Conservation (phyloP, 1,284 basidiomycete genomes). For the Hypsizygus ulmarius region DNA sequence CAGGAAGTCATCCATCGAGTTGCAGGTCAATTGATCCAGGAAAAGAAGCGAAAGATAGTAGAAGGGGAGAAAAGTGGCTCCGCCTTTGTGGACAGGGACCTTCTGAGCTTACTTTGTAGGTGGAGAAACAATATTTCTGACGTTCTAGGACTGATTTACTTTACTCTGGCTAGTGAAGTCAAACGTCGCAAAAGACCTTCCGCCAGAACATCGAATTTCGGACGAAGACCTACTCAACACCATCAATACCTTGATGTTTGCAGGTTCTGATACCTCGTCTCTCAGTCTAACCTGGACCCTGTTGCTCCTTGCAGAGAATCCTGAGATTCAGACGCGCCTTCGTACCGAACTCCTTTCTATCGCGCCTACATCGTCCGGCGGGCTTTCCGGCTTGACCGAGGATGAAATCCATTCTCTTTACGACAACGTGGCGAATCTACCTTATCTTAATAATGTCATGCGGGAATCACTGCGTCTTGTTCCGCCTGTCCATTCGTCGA, state of each 20-base stretch:
- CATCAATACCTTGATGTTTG: conserved; percentile 86
- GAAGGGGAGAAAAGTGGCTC: conserved; percentile 51
- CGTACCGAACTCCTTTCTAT: conserved; percentile 57
- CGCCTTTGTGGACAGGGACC: conserved; percentile 55
- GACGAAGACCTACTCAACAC: conserved; percentile 79
- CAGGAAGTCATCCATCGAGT: conserved; percentile 62
- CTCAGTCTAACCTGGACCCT: conserved; percentile 78
- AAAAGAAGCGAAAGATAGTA: conserved; percentile 65
- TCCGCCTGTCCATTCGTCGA: conserved; percentile 77
- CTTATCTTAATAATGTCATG: conserved; percentile 74
- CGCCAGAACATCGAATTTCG: conserved; percentile 68
- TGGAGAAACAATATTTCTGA: conserved; percentile 11
- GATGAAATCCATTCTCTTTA: conserved; percentile 65
- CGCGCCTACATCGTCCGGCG: conserved; percentile 28
- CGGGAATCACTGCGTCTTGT: conserved; percentile 73
- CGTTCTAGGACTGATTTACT: conserved; percentile 3
- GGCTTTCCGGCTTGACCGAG: conserved; percentile 42
- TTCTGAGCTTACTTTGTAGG: conserved; percentile 65
- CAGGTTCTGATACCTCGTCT: conserved; percentile 82
- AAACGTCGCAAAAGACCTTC: conserved; percentile 61
- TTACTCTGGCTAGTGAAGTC: conserved; percentile 57
- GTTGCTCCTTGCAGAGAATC: conserved; percentile 63
- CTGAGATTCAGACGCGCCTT: conserved; percentile 59
- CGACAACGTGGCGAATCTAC: conserved; percentile 54
- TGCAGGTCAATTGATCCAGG: conserved; percentile 66